Evolutionary conservation across 495 filamentous ascomycete species (phyloP), one percentile per base, ranked within the genome.

Genomic region (Filosporella fistucella): DNA sequence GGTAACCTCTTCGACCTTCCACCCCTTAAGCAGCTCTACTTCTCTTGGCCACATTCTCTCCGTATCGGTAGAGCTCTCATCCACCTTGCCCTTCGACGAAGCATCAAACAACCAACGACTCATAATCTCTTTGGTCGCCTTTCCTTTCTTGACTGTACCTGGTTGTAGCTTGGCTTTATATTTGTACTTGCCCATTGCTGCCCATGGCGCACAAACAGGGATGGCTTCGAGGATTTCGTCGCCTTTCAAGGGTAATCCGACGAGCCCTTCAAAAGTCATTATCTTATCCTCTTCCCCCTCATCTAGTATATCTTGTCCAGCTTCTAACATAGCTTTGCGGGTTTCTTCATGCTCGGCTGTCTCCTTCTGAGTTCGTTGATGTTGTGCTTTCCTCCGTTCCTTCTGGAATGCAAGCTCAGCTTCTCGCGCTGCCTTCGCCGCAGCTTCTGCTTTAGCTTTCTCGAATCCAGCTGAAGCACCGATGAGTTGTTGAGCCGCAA

Each of bases 81-180:
- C 83, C 4, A 86, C 52, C 17, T 66, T 73, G 8, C 76, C 75
- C 60, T 77, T 75, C 48, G 75, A 72, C 0, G 67, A 73, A n/a
- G 68, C 63, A 45, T 72, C 79, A 1, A 74, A 68, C 48, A 84
- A 74, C 90, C 93, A 96, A 38, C 75, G 75, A 29, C 77, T 76
- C 14, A 95, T 59, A 32, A 96, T 86, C 65, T 96, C 90, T 66
- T 86, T 86, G 20, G 96, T 81, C 13, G 91, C 93, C 63, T 96
- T 98, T 1, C 91, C 91, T 68, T 95, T 94, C 75, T 98, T 98
- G 56, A 82, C 75, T 2, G 79, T 57, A 2, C 93, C 93, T 0
- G 93, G 93, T 68, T 97, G 93, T 52, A 98, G 55, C 70, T 97
- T 98, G 16, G 78, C 86, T 60, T 89, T 86, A 68, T 95, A 96